Conservation (phyloP, 1,284 basidiomycete species). For the Ceratobasidium sp. region DNA sequence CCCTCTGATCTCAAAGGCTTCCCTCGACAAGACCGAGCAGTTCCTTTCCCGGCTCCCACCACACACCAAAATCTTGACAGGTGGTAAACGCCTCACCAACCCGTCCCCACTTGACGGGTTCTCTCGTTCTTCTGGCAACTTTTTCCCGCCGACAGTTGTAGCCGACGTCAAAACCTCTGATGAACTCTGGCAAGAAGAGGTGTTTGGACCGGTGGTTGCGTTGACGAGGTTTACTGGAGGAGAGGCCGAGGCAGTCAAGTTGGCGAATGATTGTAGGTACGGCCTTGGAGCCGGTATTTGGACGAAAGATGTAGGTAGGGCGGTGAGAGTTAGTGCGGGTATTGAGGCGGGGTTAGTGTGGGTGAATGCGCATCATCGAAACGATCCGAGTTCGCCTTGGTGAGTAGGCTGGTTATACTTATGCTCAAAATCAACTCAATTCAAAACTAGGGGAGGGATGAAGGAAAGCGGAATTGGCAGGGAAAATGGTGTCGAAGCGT, state of each 20-base stretch:
- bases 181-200: conserved; percentile 83
- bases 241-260: conserved; percentile 73
- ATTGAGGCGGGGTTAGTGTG: conserved; percentile 84
- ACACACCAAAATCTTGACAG: conserved; percentile 67
- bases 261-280: conserved; percentile 83
- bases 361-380: conserved; percentile 89
- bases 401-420: conserved; percentile 58
- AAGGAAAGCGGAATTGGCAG: conserved; percentile 86
- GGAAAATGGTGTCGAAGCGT: conserved; percentile 85
- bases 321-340: conserved; percentile 75
- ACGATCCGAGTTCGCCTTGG: conserved; percentile 90
- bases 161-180: conserved; percentile 69
- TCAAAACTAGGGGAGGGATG: conserved; percentile 78
- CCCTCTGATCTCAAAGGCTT: conserved; percentile 75
- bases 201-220: conserved; percentile 84
- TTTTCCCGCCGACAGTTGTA: conserved; percentile 84
- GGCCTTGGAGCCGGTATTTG: conserved; percentile 86
- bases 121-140: conserved; percentile 76
- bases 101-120: conserved; percentile 75
- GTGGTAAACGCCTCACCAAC: conserved; percentile 75
- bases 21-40: conserved; percentile 73
- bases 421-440: conserved; percentile 13
- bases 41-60: conserved; percentile 66
- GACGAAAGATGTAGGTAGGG: conserved; percentile 79
- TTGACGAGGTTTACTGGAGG: conserved; percentile 73